phyloP scores from a whole-genome alignment of 169 alveolate species.

The Pseudocohnilembus persalinus region DNA sequence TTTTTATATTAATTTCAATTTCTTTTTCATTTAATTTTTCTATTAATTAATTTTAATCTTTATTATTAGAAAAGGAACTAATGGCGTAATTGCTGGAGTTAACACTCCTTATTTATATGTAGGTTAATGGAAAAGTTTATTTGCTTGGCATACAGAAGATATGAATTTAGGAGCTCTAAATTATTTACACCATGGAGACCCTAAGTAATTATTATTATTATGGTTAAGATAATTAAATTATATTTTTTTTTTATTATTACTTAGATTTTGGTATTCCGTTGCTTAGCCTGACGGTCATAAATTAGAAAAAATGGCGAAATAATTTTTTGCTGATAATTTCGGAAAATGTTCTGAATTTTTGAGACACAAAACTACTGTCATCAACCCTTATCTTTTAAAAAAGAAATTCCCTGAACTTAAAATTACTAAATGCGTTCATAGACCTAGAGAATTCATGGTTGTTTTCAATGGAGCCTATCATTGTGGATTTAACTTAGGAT shows the following conservation, averaged over 20 bases:
- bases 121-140: constrained; percentile 93
- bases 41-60: not conserved
- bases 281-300: constrained; percentile 83
- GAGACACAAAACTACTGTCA: constrained; percentile 78
- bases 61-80: constrained; percentile 36
- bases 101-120: constrained; percentile 92
- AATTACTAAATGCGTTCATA: constrained; percentile 73
- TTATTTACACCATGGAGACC: constrained; percentile 94
- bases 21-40: not conserved
- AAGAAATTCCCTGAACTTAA: constrained; percentile 84
- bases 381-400: constrained; percentile 86
- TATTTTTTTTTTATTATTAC: no score
- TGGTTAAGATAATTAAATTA: no score
- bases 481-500: constrained; percentile 93
- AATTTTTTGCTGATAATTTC: constrained; percentile 51
- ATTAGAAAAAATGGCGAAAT: constrained; percentile 80
- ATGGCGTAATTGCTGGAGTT: constrained; percentile 85
- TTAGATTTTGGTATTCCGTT: constrained; percentile 89
- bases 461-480: constrained; percentile 92
- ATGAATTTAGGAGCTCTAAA: constrained; percentile 92
- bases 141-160: constrained; percentile 98
- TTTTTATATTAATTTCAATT: not conserved
- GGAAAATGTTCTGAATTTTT: constrained; percentile 71
- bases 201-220: constrained; percentile 57
- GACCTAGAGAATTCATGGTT: constrained; percentile 89